Percentiles rank a stretch among this genome's conserved stretches.
phyloP scores from a whole-genome alignment of 2,329 filamentous ascomycete genomes.

The Colletotrichum viniferum region DNA sequence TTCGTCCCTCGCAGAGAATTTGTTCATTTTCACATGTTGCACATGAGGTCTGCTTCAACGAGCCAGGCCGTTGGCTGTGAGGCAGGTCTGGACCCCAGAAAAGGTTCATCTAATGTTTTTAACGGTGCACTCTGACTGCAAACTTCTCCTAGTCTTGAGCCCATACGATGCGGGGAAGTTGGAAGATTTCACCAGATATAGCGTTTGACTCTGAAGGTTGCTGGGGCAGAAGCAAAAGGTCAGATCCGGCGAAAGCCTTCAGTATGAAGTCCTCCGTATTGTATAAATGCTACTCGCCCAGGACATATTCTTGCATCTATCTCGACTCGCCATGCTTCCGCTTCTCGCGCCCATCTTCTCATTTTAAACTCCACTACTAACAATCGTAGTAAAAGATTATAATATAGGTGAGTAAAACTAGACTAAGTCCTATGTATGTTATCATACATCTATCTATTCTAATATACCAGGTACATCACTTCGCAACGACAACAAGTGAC shows the following conservation, averaged over 20 bases:
- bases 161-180: neutral
- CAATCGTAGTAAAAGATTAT: accelerated
- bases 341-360: neutral
- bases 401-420: neutral
- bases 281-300: neutral
- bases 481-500: neutral
- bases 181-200: neutral
- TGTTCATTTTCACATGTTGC: neutral
- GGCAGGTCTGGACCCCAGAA: neutral
- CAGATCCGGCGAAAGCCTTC: neutral
- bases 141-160: accelerated
- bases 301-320: accelerated
- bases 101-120: neutral
- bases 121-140: neutral
- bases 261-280: neutral
- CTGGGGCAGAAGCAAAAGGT: neutral
- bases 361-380: accelerated
- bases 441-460: neutral
- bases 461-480: neutral
- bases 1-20: neutral
- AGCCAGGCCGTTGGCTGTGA: neutral
- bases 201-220: neutral
- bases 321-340: accelerated
- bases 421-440: neutral
- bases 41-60: neutral